Percentiles rank a stretch among this genome's conserved stretches.
Conservation (phyloP, 441 rosid genomes). For the Euphorbia schlechtendalii region DNA sequence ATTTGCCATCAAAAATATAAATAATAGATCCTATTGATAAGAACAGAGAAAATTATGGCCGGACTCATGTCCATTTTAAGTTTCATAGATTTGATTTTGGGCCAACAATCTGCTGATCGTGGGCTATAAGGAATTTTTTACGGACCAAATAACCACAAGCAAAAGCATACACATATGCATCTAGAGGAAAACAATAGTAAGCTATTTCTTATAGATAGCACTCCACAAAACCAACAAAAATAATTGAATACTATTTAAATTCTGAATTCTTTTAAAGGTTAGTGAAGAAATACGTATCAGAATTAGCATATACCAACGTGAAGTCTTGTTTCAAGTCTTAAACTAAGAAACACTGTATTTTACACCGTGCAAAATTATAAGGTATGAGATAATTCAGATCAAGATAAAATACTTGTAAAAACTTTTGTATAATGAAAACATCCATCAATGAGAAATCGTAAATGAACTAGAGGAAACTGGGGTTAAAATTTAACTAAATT, state of each 20-base stretch:
- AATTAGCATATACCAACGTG: background rate
- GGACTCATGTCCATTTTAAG: background rate
- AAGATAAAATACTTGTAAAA: no score
- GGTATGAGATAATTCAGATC: no score
- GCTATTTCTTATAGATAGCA: background rate
- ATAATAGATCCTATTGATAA: background rate
- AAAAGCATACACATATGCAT: background rate
- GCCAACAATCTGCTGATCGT: background rate
- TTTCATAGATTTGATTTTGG: background rate
- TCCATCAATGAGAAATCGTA: background rate
- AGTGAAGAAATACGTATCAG: background rate
- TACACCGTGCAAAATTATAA: no score
- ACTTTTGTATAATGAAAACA: no score
- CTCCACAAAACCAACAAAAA: background rate
- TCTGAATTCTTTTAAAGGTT: background rate
- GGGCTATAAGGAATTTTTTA: background rate
- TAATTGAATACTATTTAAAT: background rate
- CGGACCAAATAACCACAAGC: background rate
- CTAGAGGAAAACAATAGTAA: background rate
- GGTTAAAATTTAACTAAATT: background rate
- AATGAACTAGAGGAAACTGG: background rate
- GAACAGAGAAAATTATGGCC: background rate
- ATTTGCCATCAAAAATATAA: background rate
- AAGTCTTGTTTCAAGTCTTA: no score
- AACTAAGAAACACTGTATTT: no score